Base-by-base conservation (phyloP, 2,329 filamentous ascomycete genomes). In the Alternaria hordeiaustralica region DNA sequence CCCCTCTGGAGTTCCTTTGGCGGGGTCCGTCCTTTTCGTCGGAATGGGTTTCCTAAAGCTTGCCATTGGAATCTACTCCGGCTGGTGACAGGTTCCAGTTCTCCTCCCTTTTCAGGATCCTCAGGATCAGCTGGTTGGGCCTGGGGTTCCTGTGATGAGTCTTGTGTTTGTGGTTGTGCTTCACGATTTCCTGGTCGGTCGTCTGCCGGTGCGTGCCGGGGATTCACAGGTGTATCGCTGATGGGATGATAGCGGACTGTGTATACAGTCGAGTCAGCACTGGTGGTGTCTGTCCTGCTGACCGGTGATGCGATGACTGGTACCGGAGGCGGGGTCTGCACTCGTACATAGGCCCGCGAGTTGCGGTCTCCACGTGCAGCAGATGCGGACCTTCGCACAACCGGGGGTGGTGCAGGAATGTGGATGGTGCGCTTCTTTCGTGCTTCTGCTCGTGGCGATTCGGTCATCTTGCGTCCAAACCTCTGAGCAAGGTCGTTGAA, bases 231-330 rank as follows among this genome's bases (percentile, higher is more conserved):
- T 26, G 76, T 54, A 78, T 84, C 43, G 82, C 85, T 60, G 82
- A 86, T 81, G 13, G 87, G 83, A 70, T 89, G 86, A 71, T 90
- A 89, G 28, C 86, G 85, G 28, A 90, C 85, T 55, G 87, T 85
- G 71, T 90, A 90, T 5, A 89, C 85, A 1, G 88, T 90, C 65
- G 88, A 90, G 25, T 85, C 85, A 9, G 87, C 87, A 75, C 87
- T 90, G 6, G 85, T 86, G 1, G 87, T 89, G 69, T 90, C 87
- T 20, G 85, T 84, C 66, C 88, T 82, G 71, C 86, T 89, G 41
- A 89, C 80, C 1, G 88, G 87, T 11, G 87, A 88, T 8, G 84
- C 80, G 20, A 84, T 80, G 50, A 81, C 79, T 44, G 80, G 76
- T 20, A 83, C 83, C 23, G 82, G 81, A 20, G 82, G 80, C 47